Base-by-base conservation (phyloP, 2,329 filamentous ascomycete genomes). In the Davidsoniella virescens region DNA sequence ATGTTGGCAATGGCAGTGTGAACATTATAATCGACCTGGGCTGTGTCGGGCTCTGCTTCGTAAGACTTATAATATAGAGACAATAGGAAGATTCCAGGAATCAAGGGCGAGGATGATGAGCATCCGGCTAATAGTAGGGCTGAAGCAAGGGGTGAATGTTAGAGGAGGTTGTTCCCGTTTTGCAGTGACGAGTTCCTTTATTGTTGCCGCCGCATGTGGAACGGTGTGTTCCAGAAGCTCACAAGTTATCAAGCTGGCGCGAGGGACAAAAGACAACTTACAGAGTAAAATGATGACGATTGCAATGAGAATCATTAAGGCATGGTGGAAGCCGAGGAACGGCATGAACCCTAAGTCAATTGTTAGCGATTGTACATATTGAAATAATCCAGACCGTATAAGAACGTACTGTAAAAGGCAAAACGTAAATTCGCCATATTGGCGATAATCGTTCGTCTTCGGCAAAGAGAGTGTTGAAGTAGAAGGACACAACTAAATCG, bases 21-120 rank as follows among this genome's bases (percentile, higher is more conserved):
- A 53, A 92, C 83, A 52, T 83, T 85, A 54, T 93, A 94, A 64
- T 94, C 81, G 57, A 94, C 87, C 68, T 96, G 90, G 8, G 90
- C 76, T 4, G 87, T 84, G 58, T 85, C 80, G 57, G 90, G 90
- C 25, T 76, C 71, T 2, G 92, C 85, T 17, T 80, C 78, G 68
- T 95, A 95, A 55, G 76, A 72, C 63, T 94, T 71, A 70, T 95
- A 98, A 76, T 94, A 96, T 60, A 98, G 78, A n/a, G 88, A 94
- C 57, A 98, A 85, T 58, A 98, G 79, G 74, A 95, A 98, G 66
- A 98, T 96, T 62, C 82, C 80, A 23, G 92, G 92, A 59, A 98
- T 95, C 50, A 94, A 71, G 2, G 90, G 92, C 47, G 90, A 95
- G 39, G 90, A 94, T 8, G 90, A 96, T 4, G 92, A 96, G 67